phyloP scores from a whole-genome alignment of 2,329 filamentous ascomycete genomes.

The Trichoderma sp. region DNA sequence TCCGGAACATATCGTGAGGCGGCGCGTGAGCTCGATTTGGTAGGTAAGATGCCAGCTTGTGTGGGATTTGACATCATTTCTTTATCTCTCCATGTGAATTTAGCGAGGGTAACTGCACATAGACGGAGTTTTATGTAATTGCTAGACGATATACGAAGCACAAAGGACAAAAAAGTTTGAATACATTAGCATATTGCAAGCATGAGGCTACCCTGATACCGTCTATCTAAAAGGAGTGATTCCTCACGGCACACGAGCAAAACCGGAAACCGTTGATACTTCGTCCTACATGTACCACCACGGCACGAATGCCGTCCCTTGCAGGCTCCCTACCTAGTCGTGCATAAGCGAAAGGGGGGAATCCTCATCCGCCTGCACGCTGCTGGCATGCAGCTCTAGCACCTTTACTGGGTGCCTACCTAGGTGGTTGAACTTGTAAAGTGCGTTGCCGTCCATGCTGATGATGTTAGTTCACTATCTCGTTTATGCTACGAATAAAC shows the following conservation, averaged over 20 bases:
- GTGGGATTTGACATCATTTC: neutral
- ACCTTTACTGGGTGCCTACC: neutral
- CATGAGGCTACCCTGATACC: too few relatives aligned
- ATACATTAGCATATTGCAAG: neutral
- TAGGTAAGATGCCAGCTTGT: constrained; percentile 43
- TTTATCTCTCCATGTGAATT: neutral
- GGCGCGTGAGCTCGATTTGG: constrained; percentile 32
- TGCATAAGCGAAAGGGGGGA: constrained; percentile 7
- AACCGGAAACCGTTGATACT: too few relatives aligned
- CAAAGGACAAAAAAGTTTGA: neutral
- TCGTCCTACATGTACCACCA: too few relatives aligned
- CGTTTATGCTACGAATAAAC: neutral
- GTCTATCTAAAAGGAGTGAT: neutral
- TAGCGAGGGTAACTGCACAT: constrained; percentile 4
- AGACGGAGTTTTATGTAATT: neutral
- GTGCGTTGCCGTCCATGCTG: neutral
- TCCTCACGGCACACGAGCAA: too few relatives aligned
- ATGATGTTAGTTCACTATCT: neutral
- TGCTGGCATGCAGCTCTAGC: neutral
- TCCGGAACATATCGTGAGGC: constrained; percentile 1
- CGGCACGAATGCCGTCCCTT: neutral
- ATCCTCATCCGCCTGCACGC: neutral
- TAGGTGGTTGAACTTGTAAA: neutral
- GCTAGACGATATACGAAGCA: neutral
- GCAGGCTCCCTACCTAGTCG: neutral